Percentiles rank a stretch among this genome's conserved stretches.
Evolutionary conservation across 768 basidiomycete species (phyloP).

Genomic region (Leccinum truebloodii): DNA sequence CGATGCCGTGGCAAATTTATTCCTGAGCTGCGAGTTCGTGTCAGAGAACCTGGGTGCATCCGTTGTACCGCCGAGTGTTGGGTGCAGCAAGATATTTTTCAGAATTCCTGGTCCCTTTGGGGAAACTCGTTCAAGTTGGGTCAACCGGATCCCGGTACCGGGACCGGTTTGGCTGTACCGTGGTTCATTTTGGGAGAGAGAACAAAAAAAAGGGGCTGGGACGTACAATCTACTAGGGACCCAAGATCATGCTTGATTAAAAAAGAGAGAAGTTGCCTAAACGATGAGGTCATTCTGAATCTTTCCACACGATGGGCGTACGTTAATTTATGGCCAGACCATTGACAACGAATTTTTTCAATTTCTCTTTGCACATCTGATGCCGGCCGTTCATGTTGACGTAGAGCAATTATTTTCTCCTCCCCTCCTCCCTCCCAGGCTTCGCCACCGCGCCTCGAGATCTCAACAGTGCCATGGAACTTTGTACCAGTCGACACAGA

Average conservation of each 20-base stretch:
- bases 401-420: conserved; percentile 2
- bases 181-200: not conserved
- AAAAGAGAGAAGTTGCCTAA: not conserved
- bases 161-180: too few species aligned
- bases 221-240: not conserved
- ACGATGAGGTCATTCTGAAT: not conserved
- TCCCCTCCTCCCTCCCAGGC: not conserved
- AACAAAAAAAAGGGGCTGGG: not conserved
- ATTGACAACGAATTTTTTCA: not conserved
- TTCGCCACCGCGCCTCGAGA: conserved; percentile 4
- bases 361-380: conserved; percentile 17
- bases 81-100: too few species aligned
- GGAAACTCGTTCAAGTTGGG: too few species aligned
- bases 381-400: conserved; percentile 21
- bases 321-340: not conserved
- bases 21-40: too few species aligned
- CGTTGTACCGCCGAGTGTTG: too few species aligned
- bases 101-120: too few species aligned
- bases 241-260: not conserved
- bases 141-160: too few species aligned
- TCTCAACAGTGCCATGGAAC: not conserved
- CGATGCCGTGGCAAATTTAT: too few species aligned
- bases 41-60: too few species aligned
- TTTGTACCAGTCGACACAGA: not conserved
- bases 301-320: conserved; percentile 17